Conservation (phyloP, 2,329 filamentous ascomycete species). For the Celoporthe dispersa region DNA sequence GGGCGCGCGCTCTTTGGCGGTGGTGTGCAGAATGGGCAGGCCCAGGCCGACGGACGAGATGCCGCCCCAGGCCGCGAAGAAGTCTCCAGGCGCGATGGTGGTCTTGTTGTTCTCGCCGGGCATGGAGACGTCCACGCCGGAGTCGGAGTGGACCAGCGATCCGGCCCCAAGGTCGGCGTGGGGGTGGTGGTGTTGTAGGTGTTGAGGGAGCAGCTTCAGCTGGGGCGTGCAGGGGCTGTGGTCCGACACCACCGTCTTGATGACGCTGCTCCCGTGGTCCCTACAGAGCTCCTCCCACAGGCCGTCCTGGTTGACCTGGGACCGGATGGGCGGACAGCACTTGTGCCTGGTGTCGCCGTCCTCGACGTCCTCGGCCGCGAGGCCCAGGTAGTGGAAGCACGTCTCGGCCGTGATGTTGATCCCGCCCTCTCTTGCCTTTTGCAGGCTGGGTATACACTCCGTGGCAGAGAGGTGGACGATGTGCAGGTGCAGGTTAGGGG, state of each 20-base stretch:
- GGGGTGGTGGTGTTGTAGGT: constrained; percentile 51
- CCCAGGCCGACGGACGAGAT: constrained; percentile 94
- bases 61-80: constrained; percentile 95
- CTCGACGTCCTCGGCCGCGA: constrained; percentile 80
- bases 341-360: constrained; percentile 92
- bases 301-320: constrained; percentile 77
- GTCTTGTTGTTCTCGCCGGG: constrained; percentile 39
- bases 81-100: constrained; percentile 68
- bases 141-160: constrained; percentile 54
- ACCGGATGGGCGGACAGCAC: constrained; percentile 91
- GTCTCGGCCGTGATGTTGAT: constrained; percentile 92
- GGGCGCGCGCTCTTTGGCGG: constrained; percentile 65
- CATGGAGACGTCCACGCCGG: constrained; percentile 54
- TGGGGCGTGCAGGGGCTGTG: constrained; percentile 96
- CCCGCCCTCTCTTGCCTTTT: constrained; percentile 71
- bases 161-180: constrained; percentile 31
- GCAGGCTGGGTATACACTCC: constrained; percentile 81
- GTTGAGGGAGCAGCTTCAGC: constrained; percentile 81
- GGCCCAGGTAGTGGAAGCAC: constrained; percentile 90
- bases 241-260: constrained; percentile 90
- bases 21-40: constrained; percentile 86
- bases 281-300: constrained; percentile 82
- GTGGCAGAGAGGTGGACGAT: constrained; percentile 93
- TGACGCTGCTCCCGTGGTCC: constrained; percentile 69
- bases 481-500: constrained; percentile 83